Base-by-base conservation (phyloP, 306 rosid genomes). In the Lablab purpureus region DNA sequence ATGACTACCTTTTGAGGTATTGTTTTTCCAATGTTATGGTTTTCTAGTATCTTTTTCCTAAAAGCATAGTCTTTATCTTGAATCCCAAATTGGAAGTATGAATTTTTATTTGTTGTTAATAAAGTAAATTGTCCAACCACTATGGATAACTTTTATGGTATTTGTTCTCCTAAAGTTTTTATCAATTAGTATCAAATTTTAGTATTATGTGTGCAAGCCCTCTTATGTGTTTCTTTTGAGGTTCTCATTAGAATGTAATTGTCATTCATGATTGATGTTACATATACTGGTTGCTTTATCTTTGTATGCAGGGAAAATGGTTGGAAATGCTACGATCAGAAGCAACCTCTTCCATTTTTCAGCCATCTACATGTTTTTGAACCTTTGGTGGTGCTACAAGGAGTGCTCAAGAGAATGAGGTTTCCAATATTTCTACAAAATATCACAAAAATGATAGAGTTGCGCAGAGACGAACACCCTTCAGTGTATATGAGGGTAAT, bases 261-360 rank as follows among this genome's bases (percentile, higher is more conserved):
- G n/a, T 23, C 34, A 62, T 5, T 72, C 34, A 50, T 37, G 6
- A 19, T 36, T 18, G 0, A n/a, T 9, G 15, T 73, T 14, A 65
- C 40, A 40, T 52, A 6, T 2, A 60, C 7, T 60, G 25, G 49
- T 23, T 49, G n/a, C 13, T 19, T 37, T 1, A 8, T 74, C 62
- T 65, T 72, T 28, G 64, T 75, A 58, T 45, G 66, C 83, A 92
- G 97, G 71, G 77, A 92, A 84, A 90, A 88, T 81, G 97, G 97
- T 45, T 88, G 93, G 97, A 87, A 85, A 74, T 92, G 97, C 87
- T 86, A 87, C 71, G 87, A 90, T 64, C 91, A 90, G 87, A 87
- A 83, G 87, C 86, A 87, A 80, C 97, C 97, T 36, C 84, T 92
- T n/a, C 84, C 88, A 52, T 80, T 73, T 67, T 87, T 88, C 81